These are phyloP conservation scores for Zygosaccharomyces lentus DNA, from an alignment of 805 yeast genomes.

Conservation along the genomic window DNA sequence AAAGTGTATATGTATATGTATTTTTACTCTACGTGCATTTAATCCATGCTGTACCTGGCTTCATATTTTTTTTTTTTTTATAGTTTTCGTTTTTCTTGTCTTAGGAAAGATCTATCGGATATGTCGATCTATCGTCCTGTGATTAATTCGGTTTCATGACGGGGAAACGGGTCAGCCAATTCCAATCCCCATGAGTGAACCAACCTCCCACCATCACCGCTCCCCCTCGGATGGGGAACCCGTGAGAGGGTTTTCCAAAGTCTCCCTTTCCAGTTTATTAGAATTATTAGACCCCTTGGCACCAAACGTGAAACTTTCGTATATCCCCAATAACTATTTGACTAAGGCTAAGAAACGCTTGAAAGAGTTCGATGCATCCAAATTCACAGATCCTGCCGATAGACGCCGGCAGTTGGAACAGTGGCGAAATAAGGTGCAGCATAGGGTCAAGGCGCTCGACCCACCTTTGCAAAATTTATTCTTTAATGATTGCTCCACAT, in stretches of 20 bases:
- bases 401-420: conserved; percentile 22
- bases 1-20: not conserved
- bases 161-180: not conserved
- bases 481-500: conserved; percentile 41
- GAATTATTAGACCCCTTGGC: conserved; percentile 32
- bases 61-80: not conserved
- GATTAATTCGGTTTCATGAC: not conserved
- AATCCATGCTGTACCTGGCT: conserved; percentile 1
- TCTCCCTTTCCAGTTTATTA: conserved; percentile 21
- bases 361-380: conserved; percentile 10
- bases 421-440: conserved; percentile 19
- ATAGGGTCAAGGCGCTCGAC: conserved; percentile 27
- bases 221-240: conserved; percentile 3
- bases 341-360: conserved; percentile 13
- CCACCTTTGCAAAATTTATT: conserved; percentile 31
- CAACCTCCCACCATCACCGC: not conserved
- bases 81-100: not conserved
- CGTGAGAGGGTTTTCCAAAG: conserved; percentile 2
- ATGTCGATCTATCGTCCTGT: not conserved
- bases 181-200: not conserved
- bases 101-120: not conserved
- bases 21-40: not conserved
- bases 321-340: conserved; percentile 13
- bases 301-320: conserved; percentile 20
- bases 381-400: conserved; percentile 10